These are phyloP conservation scores for Mycena chlorophos DNA, from an alignment of 768 basidiomycete species.

Conservation along the genomic window DNA sequence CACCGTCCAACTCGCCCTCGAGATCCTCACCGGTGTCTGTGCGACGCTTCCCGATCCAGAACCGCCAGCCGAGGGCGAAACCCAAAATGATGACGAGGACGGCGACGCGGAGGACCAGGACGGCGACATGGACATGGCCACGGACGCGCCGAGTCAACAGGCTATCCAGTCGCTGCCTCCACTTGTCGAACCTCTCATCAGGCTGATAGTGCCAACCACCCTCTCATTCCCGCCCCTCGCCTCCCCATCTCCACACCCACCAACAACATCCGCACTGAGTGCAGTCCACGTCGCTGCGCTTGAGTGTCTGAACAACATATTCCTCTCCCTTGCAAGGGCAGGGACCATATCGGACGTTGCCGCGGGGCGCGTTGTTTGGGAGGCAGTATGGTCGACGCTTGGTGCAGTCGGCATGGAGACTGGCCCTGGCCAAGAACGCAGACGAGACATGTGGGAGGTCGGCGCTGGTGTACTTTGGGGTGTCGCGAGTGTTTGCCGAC, in stretches of 20 bases:
- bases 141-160: conserved; percentile 33
- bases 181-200: conserved; percentile 67
- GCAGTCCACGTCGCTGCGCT: conserved; percentile 83
- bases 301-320: conserved; percentile 88
- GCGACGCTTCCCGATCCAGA: conserved; percentile 83
- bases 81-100: conserved; percentile 33
- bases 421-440: conserved; percentile 63
- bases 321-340: conserved; percentile 61
- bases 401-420: conserved; percentile 58
- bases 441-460: conserved; percentile 76
- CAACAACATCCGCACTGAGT: conserved; percentile 82
- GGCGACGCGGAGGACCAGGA: conserved; percentile 33
- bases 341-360: conserved; percentile 47
- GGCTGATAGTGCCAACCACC: conserved; percentile 69
- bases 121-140: conserved; percentile 41
- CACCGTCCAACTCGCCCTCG: conserved; percentile 79
- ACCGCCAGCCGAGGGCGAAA: conserved; percentile 35
- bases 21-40: conserved; percentile 85
- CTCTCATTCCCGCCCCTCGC: conserved; percentile 81
- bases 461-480: conserved; percentile 88
- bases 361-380: conserved; percentile 60
- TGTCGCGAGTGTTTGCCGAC: conserved; percentile 74
- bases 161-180: conserved; percentile 48
- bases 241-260: conserved; percentile 75
- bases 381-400: conserved; percentile 64